Evolutionary conservation across 805 yeast species (phyloP).

Genomic region (Candida suzukii): DNA sequence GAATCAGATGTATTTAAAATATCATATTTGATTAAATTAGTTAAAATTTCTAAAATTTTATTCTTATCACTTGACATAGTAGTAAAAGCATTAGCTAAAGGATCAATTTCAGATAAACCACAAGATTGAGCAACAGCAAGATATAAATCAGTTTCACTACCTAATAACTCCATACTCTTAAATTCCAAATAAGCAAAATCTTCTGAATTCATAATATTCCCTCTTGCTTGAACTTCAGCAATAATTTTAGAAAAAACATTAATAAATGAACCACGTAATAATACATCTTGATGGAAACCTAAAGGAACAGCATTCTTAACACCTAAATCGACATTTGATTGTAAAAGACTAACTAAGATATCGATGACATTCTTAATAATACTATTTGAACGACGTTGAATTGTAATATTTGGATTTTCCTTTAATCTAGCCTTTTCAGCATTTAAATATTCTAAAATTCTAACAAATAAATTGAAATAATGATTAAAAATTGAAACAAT

Average conservation of each 20-base stretch:
- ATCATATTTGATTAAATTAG: conserved; percentile 53
- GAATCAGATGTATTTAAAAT: conserved; percentile 52
- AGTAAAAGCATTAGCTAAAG: conserved; percentile 59
- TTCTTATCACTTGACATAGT: conserved; percentile 40
- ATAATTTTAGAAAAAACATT: conserved; percentile 70
- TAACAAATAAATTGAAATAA: conserved; percentile 56
- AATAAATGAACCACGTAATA: conserved; percentile 65
- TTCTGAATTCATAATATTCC: conserved; percentile 5
- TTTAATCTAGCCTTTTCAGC: conserved; percentile 3
- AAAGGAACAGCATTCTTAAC: conserved; percentile 68
- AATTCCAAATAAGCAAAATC: conserved; percentile 4
- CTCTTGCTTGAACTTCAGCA: conserved; percentile 16
- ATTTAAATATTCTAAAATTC: conserved; percentile 41
- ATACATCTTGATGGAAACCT: conserved; percentile 63
- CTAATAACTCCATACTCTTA: conserved; percentile 9
- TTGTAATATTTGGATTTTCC: conserved; percentile 11
- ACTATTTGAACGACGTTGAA: conserved; percentile 45
- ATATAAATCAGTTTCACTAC: conserved; percentile 32
- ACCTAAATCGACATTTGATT: conserved; percentile 72
- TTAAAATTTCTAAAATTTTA: conserved; percentile 37
- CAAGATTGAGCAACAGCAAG: conserved; percentile 54
- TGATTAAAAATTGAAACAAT: conserved; percentile 42
- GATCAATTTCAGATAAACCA: conserved; percentile 62
- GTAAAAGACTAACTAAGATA: conserved; percentile 62
- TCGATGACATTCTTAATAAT: conserved; percentile 58